Evolutionary conservation across 2,329 filamentous ascomycete genomes (phyloP), one percentile per base, ranked within the genome.

Genomic region (Verticillium tricorpus): DNA sequence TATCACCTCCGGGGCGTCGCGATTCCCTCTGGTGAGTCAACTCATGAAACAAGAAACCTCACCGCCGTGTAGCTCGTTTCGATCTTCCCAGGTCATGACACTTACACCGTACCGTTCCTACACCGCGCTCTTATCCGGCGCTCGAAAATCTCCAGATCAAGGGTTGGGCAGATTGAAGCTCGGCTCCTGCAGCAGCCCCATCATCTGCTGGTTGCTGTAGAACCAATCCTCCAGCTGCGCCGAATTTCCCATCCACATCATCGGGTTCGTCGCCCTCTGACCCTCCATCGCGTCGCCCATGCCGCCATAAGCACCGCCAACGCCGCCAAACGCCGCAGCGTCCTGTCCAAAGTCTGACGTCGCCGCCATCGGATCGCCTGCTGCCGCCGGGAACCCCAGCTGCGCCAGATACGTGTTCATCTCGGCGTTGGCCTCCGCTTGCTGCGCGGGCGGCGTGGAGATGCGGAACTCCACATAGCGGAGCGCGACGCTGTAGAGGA

Each of bases 401-500:
- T 82, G 82, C 45, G 77, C 78, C 0, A 86, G 75, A 62, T 85
- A 84, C 0, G 76, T 74, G 64, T 84, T 81, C 60, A 84, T 81
- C 52, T 79, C 76, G 64, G 62, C 72, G 25, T 58, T 63, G 14
- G 61, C 71, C 61, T 76, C 65, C 74, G 76, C 70, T 63, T 73
- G 68, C 56, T 67, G 67, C 25, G 70, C 71, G 7, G 67, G 66
- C 7, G 68, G 69, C 2, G 69, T 65, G 7, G 63, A 64, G 32
- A 66, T 67, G 58, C 83, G 84, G 2, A 83, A 82, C 67, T 87
- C 82, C 17, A 87, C 76, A 65, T 88, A 88, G 5, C 86, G 75
- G 39, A 80, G 77, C 0, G 85, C 85, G 8, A 88, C 82, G 39
- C 78, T 84, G 65, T 83, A 80, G 58, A 89, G 79, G 2, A 86